Conservation (phyloP, 106 monocot genomes). For the Dendrobium huoshanense region DNA sequence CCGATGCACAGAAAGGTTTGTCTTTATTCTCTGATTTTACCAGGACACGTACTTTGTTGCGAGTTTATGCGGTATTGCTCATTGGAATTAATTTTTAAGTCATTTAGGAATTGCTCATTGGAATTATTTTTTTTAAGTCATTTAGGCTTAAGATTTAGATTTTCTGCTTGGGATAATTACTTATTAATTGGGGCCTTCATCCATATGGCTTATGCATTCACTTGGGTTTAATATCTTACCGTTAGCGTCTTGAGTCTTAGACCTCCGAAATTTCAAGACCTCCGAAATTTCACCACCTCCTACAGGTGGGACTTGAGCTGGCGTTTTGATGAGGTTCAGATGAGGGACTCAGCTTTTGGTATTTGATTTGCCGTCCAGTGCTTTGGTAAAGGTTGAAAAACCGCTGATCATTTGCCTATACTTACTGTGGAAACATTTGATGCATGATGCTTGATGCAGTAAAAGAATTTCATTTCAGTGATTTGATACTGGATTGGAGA, state of each 20-base stretch:
- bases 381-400: not conserved
- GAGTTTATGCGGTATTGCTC: not conserved
- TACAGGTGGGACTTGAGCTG: not conserved
- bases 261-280: not conserved
- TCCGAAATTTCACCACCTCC: not conserved
- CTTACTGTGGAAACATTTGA: not conserved
- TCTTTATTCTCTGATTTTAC: not conserved
- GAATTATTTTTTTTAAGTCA: not conserved
- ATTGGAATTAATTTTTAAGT: not conserved
- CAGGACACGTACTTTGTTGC: not conserved
- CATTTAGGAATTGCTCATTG: not conserved
- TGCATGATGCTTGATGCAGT: too few species aligned
- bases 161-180: too few species aligned
- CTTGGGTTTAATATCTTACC: not conserved
- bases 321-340: not conserved
- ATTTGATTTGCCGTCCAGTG: not conserved
- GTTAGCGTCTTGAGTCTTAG: not conserved
- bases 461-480: not conserved
- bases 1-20: constrained; percentile 14
- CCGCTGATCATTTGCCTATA: not conserved
- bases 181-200: not conserved
- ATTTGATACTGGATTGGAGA: not conserved
- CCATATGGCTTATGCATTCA: not conserved
- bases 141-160: not conserved
- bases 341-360: not conserved